phyloP scores from a whole-genome alignment of 2,329 filamentous ascomycete species.

The Pseudogymnoascus sp. region DNA sequence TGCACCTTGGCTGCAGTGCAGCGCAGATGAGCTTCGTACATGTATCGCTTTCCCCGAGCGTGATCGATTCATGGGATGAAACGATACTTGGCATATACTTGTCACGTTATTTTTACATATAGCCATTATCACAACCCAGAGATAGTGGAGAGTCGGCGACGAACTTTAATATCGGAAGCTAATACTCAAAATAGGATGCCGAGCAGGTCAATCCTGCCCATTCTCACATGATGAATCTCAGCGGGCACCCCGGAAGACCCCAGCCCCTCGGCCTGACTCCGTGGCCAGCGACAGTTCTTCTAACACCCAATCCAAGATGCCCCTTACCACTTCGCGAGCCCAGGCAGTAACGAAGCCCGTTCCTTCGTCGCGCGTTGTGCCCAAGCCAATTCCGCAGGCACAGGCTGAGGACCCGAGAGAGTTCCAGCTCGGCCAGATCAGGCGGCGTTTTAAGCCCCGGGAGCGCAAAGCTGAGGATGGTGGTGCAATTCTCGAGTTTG shows the following conservation, averaged over 20 bases:
- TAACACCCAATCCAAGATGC: slow-evolving; percentile 13
- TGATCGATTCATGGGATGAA: slow-evolving; percentile 14
- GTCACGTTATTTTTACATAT: neutral
- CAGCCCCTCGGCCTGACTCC: slow-evolving; percentile 10
- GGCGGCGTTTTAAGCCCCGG: slow-evolving; percentile 53
- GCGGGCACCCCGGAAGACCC: slow-evolving; percentile 18
- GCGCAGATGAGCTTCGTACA: neutral
- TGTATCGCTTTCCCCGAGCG: slow-evolving; percentile 9
- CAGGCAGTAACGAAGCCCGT: slow-evolving; percentile 28
- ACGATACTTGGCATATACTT: slow-evolving; percentile 22
- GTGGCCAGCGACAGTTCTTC: slow-evolving; percentile 16
- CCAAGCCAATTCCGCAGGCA: slow-evolving; percentile 57
- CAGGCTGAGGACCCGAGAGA: slow-evolving; percentile 61
- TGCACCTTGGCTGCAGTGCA: slow-evolving; percentile 10
- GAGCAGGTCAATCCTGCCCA: slow-evolving; percentile 43
- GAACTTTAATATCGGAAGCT: slow-evolving; percentile 19
- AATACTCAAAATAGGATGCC: slow-evolving; percentile 37
- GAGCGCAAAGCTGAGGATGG: slow-evolving; percentile 30
- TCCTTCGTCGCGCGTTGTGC: slow-evolving; percentile 43
- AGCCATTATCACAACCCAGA: slow-evolving; percentile 7
- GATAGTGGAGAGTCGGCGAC: slow-evolving; percentile 13
- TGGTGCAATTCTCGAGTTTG: slow-evolving; percentile 54
- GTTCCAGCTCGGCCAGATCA: slow-evolving; percentile 69
- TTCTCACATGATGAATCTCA: slow-evolving; percentile 39
- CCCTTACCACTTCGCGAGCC: slow-evolving; percentile 11